These are phyloP conservation scores for Fusarium domesticum DNA, from an alignment of 2,329 filamentous ascomycete species.

Conservation along the genomic window DNA sequence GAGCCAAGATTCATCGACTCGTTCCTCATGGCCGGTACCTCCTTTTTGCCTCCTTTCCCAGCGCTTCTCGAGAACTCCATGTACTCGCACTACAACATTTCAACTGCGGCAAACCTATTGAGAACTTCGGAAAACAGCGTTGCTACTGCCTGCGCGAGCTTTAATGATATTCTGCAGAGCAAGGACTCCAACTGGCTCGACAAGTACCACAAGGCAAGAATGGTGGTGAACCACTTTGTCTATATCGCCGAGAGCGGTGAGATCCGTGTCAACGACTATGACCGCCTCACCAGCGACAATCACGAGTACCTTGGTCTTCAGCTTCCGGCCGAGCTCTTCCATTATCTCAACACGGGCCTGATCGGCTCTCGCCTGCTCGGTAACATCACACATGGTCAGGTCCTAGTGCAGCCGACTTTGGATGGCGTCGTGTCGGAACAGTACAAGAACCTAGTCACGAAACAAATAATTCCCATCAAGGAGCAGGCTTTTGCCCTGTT, in stretches of 20 bases:
- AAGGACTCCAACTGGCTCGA: conserved; percentile 75
- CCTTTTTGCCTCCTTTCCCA: conserved; percentile 76
- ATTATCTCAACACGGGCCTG: conserved; percentile 81
- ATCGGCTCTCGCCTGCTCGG: conserved; percentile 76
- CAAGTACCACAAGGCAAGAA: conserved; percentile 80
- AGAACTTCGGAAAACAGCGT: conserved; percentile 66
- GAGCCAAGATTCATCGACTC: conserved; percentile 80
- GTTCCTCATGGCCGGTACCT: conserved; percentile 76
- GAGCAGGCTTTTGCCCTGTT: conserved; percentile 76
- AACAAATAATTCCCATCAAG: conserved; percentile 69
- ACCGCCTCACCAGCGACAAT: conserved; percentile 75
- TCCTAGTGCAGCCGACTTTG: conserved; percentile 76
- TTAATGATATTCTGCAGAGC: conserved; percentile 72
- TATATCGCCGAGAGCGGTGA: conserved; percentile 75
- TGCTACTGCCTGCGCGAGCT: conserved; percentile 69
- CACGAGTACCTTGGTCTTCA: conserved; percentile 89
- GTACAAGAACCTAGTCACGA: conserved; percentile 76
- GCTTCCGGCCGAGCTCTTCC: conserved; percentile 83
- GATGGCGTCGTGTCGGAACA: conserved; percentile 77
- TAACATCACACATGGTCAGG: conserved; percentile 76
- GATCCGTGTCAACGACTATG: conserved; percentile 69
- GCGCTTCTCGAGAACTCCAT: conserved; percentile 61
- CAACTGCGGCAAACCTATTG: conserved; percentile 76
- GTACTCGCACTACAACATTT: conserved; percentile 59
- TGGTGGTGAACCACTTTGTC: conserved; percentile 85